Percentiles rank a stretch among this genome's conserved stretches.
phyloP scores from a whole-genome alignment of 805 yeast genomes.

The Metschnikowia corniflorae region DNA sequence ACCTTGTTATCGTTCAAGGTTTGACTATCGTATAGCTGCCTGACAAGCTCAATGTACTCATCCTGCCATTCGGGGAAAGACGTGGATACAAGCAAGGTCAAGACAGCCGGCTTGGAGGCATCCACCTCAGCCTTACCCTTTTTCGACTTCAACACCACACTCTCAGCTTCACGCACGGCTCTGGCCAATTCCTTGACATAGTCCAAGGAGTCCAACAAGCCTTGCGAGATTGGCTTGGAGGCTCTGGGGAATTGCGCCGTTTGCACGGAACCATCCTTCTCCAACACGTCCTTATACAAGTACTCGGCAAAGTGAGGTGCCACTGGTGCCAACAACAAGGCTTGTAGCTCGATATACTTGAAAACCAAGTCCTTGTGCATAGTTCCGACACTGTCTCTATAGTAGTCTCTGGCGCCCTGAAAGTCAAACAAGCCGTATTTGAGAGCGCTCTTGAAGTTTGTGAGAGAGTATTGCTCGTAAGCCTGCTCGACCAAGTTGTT shows the following conservation, averaged over 20 bases:
- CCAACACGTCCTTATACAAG: constrained; percentile 78
- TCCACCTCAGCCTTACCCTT: constrained; percentile 84
- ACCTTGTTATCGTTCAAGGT: constrained; percentile 61
- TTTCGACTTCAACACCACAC: constrained; percentile 71
- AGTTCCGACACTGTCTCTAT: constrained; percentile 69
- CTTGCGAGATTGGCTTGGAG: constrained; percentile 58
- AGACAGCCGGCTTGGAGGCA: constrained; percentile 62
- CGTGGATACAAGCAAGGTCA: constrained; percentile 69
- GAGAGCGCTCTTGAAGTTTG: constrained; percentile 84
- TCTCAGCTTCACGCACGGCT: constrained; percentile 90
- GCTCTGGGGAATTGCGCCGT: constrained; percentile 77
- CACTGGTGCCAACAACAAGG: constrained; percentile 79
- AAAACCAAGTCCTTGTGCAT: constrained; percentile 84
- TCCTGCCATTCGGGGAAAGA: constrained; percentile 77
- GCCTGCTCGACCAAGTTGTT: constrained; percentile 74
- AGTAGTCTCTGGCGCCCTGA: constrained; percentile 94
- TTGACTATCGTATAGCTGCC: constrained; percentile 66
- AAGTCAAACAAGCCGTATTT: constrained; percentile 90
- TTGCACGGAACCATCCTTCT: constrained; percentile 64
- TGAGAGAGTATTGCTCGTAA: constrained; percentile 61
- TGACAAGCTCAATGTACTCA: constrained; percentile 60
- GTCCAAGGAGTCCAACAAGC: constrained; percentile 63
- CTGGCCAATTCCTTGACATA: constrained; percentile 79
- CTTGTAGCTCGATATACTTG: constrained; percentile 84
- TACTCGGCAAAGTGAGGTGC: constrained; percentile 96